Evolutionary conservation across 495 filamentous ascomycete genomes (phyloP), one percentile per base, ranked within the genome.

Genomic region (Cenococcum geophilum): DNA sequence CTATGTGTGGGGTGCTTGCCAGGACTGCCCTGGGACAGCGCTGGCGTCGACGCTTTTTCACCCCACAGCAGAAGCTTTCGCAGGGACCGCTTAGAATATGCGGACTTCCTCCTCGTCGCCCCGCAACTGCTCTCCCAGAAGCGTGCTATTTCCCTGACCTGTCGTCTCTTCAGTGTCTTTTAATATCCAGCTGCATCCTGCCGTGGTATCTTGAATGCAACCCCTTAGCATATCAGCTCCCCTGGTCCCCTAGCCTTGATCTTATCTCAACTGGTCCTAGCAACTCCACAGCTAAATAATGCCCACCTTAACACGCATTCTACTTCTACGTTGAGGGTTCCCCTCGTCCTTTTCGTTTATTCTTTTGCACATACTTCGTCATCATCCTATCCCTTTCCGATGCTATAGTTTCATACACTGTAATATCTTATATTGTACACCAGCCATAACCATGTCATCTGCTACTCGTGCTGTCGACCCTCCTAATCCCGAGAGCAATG

Each of bases 161-260:
- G 16, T 32, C 23, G 12, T 18, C 22, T 25, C 25, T 12, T 21
- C 54, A 56, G 54, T 43, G 27, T 23, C 37, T 43, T 56, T 18
- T 11, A 40, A 40, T 56, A 56, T 37, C 23, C n/a, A 22, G 16
- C 21, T 56, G 37, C 54, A 52, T 52, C 49, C 54, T 43, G 34
- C 54, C 34, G 54, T 25, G 37, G 54, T 37, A 56, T 56, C 54
- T 37, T 56, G 34, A 18, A 23, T 56, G 54, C 54, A 56, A 56
- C 54, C 54, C 54, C 54, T 56, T 56, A 25, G 54, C 54, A 43
- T 43, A 37, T 56, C 11, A 43, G 32, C 16, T 43, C 37, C 54
- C 54, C 54, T 40, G 14, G 54, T 37, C 54, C 27, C 23, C 21
- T 37, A 22, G 34, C 54, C 20, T 37, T 34, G 25, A 56, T 56